Evolutionary conservation across 331 rosid genomes (phyloP).

Genomic region (Pyracantha coccinea): DNA sequence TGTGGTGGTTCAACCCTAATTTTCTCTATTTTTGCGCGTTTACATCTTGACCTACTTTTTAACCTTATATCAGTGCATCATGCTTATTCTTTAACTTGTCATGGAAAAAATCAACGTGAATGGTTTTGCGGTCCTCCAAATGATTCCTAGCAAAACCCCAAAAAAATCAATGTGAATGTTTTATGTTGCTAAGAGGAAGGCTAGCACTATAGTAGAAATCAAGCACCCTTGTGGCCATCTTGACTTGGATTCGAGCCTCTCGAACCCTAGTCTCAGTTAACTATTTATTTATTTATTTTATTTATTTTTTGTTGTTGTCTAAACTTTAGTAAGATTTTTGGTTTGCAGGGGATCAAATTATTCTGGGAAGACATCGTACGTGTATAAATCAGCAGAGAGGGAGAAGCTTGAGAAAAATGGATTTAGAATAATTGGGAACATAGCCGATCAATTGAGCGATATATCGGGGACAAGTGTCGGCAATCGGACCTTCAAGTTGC

Average conservation of each 20-base stretch:
- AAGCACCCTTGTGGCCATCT: no score
- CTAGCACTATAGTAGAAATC: no score
- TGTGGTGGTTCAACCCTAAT: neutral
- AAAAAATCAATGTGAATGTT: no score
- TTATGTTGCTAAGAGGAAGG: no score
- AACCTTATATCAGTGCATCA: neutral
- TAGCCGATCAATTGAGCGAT: slow-evolving; percentile 75
- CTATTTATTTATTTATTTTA: no score
- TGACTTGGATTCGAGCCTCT: no score
- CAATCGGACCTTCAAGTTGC: slow-evolving; percentile 52
- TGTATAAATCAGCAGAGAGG: slow-evolving; percentile 46
- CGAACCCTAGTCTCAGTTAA: no score
- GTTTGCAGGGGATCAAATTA: slow-evolving; percentile 20
- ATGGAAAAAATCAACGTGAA: neutral
- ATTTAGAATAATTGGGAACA: slow-evolving; percentile 46
- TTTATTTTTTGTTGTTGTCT: neutral
- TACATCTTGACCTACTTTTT: neutral
- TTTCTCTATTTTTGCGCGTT: neutral
- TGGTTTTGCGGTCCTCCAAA: neutral
- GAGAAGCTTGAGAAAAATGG: slow-evolving; percentile 30
- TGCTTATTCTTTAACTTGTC: neutral
- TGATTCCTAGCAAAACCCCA: neutral
- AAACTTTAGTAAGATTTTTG: neutral
- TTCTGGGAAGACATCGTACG: slow-evolving; percentile 23
- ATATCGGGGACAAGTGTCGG: slow-evolving; percentile 36